These are phyloP conservation scores for Exophiala phaeomuriformis DNA, from an alignment of 2,329 filamentous ascomycete species.

Conservation along the genomic window DNA sequence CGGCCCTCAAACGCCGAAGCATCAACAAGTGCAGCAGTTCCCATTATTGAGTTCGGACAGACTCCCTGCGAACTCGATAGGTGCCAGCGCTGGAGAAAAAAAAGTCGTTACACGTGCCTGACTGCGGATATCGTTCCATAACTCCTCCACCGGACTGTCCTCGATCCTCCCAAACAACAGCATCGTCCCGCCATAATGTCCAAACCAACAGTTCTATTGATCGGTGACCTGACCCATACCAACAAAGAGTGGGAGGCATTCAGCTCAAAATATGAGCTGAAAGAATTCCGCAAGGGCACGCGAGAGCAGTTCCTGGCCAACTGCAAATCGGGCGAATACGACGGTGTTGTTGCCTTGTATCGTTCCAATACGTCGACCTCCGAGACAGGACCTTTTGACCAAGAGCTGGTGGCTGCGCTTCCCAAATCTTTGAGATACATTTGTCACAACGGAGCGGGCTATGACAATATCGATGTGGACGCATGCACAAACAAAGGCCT, in stretches of 20 bases:
- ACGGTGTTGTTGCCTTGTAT: slow-evolving; percentile 51
- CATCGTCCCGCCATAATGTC: slow-evolving; percentile 16
- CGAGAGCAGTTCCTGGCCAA: slow-evolving; percentile 51
- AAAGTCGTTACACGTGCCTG: too few relatives aligned
- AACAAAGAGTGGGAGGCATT: slow-evolving; percentile 39
- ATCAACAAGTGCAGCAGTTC: background rate
- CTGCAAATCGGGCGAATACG: slow-evolving; percentile 48
- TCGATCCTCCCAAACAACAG: background rate
- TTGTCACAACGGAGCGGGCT: slow-evolving; percentile 52
- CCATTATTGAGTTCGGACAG: too few relatives aligned
- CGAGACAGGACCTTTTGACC: slow-evolving; percentile 43
- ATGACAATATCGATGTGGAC: slow-evolving; percentile 53
- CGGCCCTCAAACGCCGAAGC: background rate
- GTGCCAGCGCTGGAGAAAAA: too few relatives aligned
- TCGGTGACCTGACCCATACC: slow-evolving; percentile 39
- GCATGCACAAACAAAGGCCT: slow-evolving; percentile 44
- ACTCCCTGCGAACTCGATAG: too few relatives aligned
- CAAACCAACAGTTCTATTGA: slow-evolving; percentile 36
- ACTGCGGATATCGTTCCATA: too few relatives aligned
- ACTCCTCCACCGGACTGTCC: background rate
- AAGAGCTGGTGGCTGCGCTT: slow-evolving; percentile 41
- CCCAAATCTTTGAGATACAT: slow-evolving; percentile 44
- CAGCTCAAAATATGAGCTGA: slow-evolving; percentile 35
- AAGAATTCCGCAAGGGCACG: slow-evolving; percentile 49
- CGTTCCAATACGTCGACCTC: slow-evolving; percentile 52